Evolutionary conservation across 495 filamentous ascomycete species (phyloP).

Genomic region (Elasticomyces elasticus): DNA sequence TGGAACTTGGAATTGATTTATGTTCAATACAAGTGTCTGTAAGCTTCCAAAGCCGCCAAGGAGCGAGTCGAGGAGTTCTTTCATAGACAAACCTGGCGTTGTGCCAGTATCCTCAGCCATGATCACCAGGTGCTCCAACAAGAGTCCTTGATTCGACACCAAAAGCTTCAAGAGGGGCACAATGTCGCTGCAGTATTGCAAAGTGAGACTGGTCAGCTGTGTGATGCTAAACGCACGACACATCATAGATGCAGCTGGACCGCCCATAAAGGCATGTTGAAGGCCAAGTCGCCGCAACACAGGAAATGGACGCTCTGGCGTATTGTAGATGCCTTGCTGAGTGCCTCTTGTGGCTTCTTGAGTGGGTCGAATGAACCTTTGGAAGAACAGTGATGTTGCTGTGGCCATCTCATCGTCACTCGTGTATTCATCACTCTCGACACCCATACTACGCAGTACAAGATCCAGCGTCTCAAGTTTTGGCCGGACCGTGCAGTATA

Average conservation of each 20-base stretch:
- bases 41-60: background rate
- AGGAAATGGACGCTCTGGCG: background rate
- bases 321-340: background rate
- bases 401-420: background rate
- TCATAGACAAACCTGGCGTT: background rate
- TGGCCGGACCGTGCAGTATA: background rate
- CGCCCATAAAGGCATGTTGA: background rate
- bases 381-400: background rate
- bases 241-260: background rate
- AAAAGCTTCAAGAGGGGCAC: background rate
- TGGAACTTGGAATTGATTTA: background rate
- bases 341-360: background rate
- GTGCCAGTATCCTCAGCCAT: background rate
- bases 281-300: background rate
- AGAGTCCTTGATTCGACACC: background rate
- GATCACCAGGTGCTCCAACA: background rate
- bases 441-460: background rate
- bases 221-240: background rate
- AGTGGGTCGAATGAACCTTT: background rate
- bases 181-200: background rate
- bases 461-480: background rate
- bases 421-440: background rate
- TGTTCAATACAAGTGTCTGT: background rate
- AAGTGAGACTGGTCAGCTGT: background rate
- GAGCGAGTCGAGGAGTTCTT: background rate